These are phyloP conservation scores for Dendrobium nobile DNA, from an alignment of 106 monocot species.

Conservation along the genomic window DNA sequence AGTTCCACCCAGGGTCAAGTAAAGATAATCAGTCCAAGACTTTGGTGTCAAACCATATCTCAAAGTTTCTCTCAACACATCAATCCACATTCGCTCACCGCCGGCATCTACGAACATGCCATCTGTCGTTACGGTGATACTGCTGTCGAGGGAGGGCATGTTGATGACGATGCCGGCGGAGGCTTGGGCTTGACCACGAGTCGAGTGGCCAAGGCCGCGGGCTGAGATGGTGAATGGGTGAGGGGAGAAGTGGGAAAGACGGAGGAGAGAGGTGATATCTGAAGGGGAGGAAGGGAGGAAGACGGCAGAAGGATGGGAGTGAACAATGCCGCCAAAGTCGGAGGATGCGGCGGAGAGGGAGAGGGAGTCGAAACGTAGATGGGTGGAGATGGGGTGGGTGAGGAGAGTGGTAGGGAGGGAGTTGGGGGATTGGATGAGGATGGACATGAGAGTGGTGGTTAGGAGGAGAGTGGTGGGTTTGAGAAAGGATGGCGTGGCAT, in stretches of 20 bases:
- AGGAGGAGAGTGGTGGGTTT: background rate
- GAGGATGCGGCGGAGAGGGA: conserved; percentile 23
- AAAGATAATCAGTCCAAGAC: conserved; percentile 53
- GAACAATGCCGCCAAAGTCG: conserved; percentile 32
- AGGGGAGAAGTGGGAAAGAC: conserved; percentile 22
- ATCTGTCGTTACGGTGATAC: conserved; percentile 21
- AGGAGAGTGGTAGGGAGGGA: conserved; percentile 26
- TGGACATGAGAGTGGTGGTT: conserved; percentile 4
- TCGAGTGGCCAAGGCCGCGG: conserved; percentile 57
- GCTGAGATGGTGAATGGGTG: conserved; percentile 39
- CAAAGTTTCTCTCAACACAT: conserved; percentile 44
- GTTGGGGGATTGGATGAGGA: background rate
- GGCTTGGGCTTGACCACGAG: conserved; percentile 45
- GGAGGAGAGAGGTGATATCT: conserved; percentile 39
- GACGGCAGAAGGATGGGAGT: conserved; percentile 28
- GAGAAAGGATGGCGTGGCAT: background rate
- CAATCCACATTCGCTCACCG: conserved; percentile 53
- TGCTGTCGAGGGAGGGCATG: conserved; percentile 19
- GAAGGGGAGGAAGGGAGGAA: conserved; percentile 23
- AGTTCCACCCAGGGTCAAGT: conserved; percentile 59
- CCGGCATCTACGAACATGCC: conserved; percentile 43
- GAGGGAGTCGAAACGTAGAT: conserved; percentile 20
- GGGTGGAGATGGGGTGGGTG: conserved; percentile 16
- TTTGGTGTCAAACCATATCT: conserved; percentile 29
- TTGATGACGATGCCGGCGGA: conserved; percentile 26